Conservation (phyloP, 106 monocot genomes). For the Allium cepa region DNA sequence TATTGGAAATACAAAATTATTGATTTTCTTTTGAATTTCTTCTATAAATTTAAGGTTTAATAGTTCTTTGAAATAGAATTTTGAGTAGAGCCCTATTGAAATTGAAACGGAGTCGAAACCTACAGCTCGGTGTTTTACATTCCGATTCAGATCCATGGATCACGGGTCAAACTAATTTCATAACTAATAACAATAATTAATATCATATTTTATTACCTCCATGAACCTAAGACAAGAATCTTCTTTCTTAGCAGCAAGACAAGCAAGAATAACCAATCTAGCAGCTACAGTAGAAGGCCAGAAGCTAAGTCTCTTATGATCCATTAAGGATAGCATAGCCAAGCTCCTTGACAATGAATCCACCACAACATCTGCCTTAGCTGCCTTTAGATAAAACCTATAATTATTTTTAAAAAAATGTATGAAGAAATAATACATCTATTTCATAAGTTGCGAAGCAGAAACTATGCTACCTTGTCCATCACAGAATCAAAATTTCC, state of each 20-base stretch:
- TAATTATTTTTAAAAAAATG: background rate
- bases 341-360: constrained; percentile 57
- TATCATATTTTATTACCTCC: constrained; percentile 43
- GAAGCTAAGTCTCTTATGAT: constrained; percentile 72
- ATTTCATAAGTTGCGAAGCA: no score
- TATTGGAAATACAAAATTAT: no score
- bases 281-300: constrained; percentile 95
- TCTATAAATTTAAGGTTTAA: no score
- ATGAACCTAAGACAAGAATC: constrained; percentile 54
- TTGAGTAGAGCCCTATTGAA: no score
- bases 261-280: constrained; percentile 83
- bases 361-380: constrained; percentile 40
- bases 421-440: background rate
- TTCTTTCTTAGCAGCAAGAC: constrained; percentile 48
- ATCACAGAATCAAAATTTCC: no score
- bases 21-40: no score
- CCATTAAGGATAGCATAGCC: constrained; percentile 63
- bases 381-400: constrained; percentile 97
- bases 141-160: background rate
- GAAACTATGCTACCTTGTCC: no score
- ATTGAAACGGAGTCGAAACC: background rate
- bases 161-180: background rate
- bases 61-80: no score
- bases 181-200: background rate
- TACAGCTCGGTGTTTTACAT: background rate